Evolutionary conservation across 371 early-diverging fungal species (phyloP).

Genomic region (Mortierella sp.): DNA sequence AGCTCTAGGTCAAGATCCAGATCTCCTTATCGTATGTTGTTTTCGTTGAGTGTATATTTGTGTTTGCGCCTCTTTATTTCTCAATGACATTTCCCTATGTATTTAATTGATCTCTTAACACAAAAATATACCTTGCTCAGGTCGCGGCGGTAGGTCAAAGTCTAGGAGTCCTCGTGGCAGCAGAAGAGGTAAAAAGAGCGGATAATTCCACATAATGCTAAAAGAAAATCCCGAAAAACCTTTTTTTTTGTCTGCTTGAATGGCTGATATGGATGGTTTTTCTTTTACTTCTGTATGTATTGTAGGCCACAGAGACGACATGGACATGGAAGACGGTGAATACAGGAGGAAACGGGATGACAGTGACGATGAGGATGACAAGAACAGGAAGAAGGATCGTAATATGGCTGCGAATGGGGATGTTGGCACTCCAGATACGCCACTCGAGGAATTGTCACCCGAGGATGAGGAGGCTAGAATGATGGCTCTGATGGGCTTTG

Average conservation of each 20-base stretch:
- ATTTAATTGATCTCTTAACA: too few relatives aligned
- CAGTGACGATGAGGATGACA: conserved; percentile 45
- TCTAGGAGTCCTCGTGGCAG: conserved; percentile 40
- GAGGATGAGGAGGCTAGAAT: conserved; percentile 73
- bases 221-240: too few relatives aligned
- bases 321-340: conserved; percentile 19
- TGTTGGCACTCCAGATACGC: conserved; percentile 3
- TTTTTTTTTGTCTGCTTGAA: not conserved
- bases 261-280: not conserved
- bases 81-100: too few relatives aligned
- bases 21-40: conserved; percentile 21
- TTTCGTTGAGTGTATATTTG: too few relatives aligned
- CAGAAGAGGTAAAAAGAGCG: conserved; percentile 23
- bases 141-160: conserved; percentile 43
- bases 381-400: not conserved
- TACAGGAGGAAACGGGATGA: conserved; percentile 28
- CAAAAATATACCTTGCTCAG: too few relatives aligned
- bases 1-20: conserved; percentile 23
- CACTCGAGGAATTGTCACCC: conserved; percentile 37
- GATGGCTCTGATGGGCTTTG: conserved; percentile 87
- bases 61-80: too few relatives aligned
- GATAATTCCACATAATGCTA: not conserved
- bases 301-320: conserved; percentile 10
- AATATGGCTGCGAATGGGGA: not conserved
- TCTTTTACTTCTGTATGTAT: not conserved